Evolutionary conservation across 805 yeast genomes (phyloP), one percentile per base, ranked within the genome.

Genomic region (Nakazawaea ambrosiae): DNA sequence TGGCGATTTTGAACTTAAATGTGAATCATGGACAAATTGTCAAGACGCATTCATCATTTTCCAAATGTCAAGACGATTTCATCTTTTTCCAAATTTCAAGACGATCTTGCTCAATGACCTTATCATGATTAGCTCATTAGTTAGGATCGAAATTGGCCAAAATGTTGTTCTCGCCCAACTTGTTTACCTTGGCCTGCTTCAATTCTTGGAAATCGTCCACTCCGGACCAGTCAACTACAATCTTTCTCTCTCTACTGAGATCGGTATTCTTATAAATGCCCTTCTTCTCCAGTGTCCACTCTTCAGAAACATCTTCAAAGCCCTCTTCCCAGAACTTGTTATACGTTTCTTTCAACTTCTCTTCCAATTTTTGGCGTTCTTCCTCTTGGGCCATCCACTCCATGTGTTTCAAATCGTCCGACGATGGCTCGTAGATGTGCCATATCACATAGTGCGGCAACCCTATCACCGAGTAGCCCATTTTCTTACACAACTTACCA

Each of bases 381-480:
- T 83, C 92, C 58, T 82, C 90, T 52, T 78, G 71, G 1, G 88
- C 90, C 83, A 83, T 75, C 89, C 89, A 81, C 51, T 81, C 89
- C 89, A 83, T 81, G 51, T 69, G 75, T 42, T 66, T 73, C 58
- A 89, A 68, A 65, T 90, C 97, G 58, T 89, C 97, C 19, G 81
- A 76, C 15, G 95, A 82, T 19, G 97, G 97, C 65, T 90, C 97
- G 60, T 90, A 90, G 46, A 86, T 81, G 58, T 88, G 96, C 97
- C 97, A 90, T 39, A 90, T 82, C 24, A 87, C 94, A 57, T 90
- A 90, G 61, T 90, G 96, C 10, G 96, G 95, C 49, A 90, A 68
- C 0, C 97, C 97, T 43, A 81, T 71, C 18, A 90, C 97, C 18
- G 79, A 68, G 56, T 73, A 85, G 4, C 90, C 89, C 95, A 90